Conservation (phyloP, 805 yeast genomes). For the Blastobotrys mokoenaii region DNA sequence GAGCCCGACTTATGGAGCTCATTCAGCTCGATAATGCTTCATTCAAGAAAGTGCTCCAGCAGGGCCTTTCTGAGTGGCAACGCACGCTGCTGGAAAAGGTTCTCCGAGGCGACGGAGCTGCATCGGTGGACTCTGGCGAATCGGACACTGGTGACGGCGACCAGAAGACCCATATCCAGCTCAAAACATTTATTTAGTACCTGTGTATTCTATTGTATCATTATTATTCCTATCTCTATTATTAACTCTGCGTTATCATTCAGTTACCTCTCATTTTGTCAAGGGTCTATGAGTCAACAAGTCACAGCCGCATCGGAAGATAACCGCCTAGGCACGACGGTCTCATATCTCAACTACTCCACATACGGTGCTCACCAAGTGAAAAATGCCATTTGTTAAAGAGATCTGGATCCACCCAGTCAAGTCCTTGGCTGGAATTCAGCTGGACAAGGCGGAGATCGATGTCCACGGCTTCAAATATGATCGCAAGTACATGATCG, state of each 20-base stretch:
- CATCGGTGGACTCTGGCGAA: not conserved
- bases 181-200: constrained; percentile 37
- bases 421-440: constrained; percentile 27
- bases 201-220: not conserved
- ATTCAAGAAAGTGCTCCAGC: constrained; percentile 35
- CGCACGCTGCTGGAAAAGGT: constrained; percentile 12
- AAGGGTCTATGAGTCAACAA: too few relatives aligned
- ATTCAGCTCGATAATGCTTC: constrained; percentile 22
- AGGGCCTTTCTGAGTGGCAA: constrained; percentile 33
- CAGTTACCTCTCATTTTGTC: too few relatives aligned
- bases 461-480: constrained; percentile 26
- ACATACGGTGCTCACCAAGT: not conserved
- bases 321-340: too few relatives aligned
- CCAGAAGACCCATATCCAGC: constrained; percentile 34
- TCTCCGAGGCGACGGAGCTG: constrained; percentile 10
- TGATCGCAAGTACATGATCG: constrained; percentile 28
- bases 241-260: too few relatives aligned
- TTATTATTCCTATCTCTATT: not conserved
- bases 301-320: too few relatives aligned
- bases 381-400: constrained; percentile 3
- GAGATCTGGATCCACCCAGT: constrained; percentile 25
- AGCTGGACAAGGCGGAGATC: constrained; percentile 19
- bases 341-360: too few relatives aligned
- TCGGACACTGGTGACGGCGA: not conserved
- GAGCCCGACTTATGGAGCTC: constrained; percentile 24